Evolutionary conservation across 768 basidiomycete genomes (phyloP), one percentile per base, ranked within the genome.

Genomic region (Boletales sp.): DNA sequence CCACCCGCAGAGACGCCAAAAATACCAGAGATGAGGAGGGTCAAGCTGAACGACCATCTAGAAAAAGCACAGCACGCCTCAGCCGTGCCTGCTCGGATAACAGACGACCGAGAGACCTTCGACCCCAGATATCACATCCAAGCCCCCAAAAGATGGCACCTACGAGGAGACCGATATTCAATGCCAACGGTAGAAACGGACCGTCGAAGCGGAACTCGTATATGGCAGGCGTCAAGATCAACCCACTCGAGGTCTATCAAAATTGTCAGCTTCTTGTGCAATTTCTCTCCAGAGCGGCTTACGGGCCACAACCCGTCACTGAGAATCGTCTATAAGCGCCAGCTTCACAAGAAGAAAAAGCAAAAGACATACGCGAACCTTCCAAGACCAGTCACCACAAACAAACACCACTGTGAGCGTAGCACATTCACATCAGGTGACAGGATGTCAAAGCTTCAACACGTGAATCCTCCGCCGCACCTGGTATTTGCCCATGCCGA

Each of bases 401-500:
- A 73, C 6, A 74, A 50, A 51, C 55, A 54, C 72, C 72, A 72
- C 71, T 72, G 25, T 28, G 25, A 6, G 25, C 25, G 25, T 5
- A 28, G 42, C 2, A 25, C 12, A 15, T 28, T 46, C n/a, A 40
- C 6, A 15, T 38, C 18, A 40, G 6, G 35, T 42, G 34, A 43
- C 8, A 13, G 13, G 14, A 9, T n/a, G n/a, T n/a, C n/a, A n/a
- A n/a, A n/a, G n/a, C 35, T 5, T 5, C 30, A 25, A 32, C 2
- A 19, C 15, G 5, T 3, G 8, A 28, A 28, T n/a, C 0, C 28
- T 7, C 15, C 15, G 9, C 34, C 35, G 15, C 42, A 74, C 77
- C 72, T 80, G 80, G 51, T 81, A 81, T 53, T 64, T 74, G 7
- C 79, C 80, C 77, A 81, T 81, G 2, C 79, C 79, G 17, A 81